A percentile compares a stretch with the other conserved stretches of the same genome.
Evolutionary conservation across 1,139 yeast genomes (phyloP).

Genomic region (Suhomyces wounanorum): DNA sequence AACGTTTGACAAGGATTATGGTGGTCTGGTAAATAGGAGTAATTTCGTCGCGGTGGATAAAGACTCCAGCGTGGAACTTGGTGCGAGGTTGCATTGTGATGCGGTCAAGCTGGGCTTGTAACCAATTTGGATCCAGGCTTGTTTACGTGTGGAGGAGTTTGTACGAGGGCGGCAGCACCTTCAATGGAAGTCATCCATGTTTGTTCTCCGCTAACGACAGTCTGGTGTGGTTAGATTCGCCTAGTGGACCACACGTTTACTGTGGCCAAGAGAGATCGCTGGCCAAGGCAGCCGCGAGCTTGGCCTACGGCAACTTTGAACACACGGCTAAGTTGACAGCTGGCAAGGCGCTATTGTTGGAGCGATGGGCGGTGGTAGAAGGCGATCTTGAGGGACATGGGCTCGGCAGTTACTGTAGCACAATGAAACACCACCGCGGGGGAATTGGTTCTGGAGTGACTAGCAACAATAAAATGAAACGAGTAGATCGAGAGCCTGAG

Average conservation of each 20-base stretch:
- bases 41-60: not conserved
- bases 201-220: not conserved
- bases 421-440: not conserved
- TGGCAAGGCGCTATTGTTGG: not conserved
- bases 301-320: not conserved
- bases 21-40: not conserved
- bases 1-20: not conserved
- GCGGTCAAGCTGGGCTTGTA: not conserved
- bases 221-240: not conserved
- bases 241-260: not conserved
- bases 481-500: not conserved
- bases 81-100: not conserved
- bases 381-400: not conserved
- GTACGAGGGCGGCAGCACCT: not conserved
- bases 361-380: not conserved
- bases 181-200: not conserved
- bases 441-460: not conserved
- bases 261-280: not conserved
- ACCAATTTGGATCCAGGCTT: not conserved
- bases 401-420: not conserved
- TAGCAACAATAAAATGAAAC: not conserved
- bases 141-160: not conserved
- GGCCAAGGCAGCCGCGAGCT: not conserved
- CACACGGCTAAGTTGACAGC: not conserved
- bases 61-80: not conserved